These are phyloP conservation scores for Adansonia rubrostipa DNA, from an alignment of 441 rosid genomes.

Conservation along the genomic window DNA sequence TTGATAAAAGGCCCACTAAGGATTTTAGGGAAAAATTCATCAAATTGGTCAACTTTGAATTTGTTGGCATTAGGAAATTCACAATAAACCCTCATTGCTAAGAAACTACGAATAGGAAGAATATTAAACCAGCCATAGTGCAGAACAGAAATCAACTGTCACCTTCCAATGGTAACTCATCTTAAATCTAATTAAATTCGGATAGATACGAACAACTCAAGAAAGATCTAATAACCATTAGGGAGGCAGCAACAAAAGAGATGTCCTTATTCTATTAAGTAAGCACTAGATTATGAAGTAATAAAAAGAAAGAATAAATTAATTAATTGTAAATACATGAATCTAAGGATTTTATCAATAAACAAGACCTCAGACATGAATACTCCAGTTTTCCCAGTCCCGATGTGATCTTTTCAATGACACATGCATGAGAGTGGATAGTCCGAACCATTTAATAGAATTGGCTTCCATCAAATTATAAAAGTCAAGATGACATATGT, in stretches of 20 bases:
- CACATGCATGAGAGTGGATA: too few relatives aligned
- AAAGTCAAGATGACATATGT: not conserved
- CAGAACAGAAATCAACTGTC: not conserved
- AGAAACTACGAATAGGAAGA: not conserved
- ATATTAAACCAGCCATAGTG: not conserved
- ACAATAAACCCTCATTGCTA: not conserved
- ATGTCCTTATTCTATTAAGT: not conserved
- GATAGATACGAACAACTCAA: not conserved
- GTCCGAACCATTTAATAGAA: not conserved
- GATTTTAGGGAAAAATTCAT: slow-evolving; percentile 9
- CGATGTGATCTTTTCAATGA: not conserved
- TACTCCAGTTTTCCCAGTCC: too few relatives aligned
- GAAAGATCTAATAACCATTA: not conserved
- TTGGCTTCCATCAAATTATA: not conserved
- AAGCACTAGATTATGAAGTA: not conserved
- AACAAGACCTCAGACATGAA: too few relatives aligned
- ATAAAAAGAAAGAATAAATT: too few relatives aligned
- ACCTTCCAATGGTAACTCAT: not conserved
- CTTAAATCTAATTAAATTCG: not conserved
- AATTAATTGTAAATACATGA: too few relatives aligned
- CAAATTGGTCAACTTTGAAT: slow-evolving; percentile 9
- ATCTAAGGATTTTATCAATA: too few relatives aligned
- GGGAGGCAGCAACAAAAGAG: not conserved
- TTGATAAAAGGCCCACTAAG: not conserved
- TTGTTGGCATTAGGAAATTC: not conserved